These are phyloP conservation scores for Zychaea mexicana DNA, from an alignment of 371 early-diverging fungal genomes.

Conservation along the genomic window DNA sequence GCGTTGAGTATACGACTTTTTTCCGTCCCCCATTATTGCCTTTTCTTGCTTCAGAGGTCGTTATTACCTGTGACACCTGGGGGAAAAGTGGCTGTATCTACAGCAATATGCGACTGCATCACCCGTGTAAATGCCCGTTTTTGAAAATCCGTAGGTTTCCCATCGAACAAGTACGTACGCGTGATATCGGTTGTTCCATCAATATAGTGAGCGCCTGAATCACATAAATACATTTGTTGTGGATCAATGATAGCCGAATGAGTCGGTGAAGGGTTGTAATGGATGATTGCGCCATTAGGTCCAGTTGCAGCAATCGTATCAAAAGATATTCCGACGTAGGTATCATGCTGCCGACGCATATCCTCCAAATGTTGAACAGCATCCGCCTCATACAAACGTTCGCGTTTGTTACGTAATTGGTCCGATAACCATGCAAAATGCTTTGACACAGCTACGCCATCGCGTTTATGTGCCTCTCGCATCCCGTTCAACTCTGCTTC, in stretches of 20 bases:
- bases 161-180: conserved; percentile 91
- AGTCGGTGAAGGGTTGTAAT: conserved; percentile 87
- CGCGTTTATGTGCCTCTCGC: conserved; percentile 87
- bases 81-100: conserved; percentile 89
- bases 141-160: conserved; percentile 84
- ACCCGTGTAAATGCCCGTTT: conserved; percentile 96
- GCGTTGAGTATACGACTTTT: too few species aligned
- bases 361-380: conserved; percentile 80
- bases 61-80: conserved; percentile 64
- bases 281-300: conserved; percentile 95
- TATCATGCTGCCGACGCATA: conserved; percentile 51
- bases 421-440: conserved; percentile 96
- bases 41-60: too few species aligned
- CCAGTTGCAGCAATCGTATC: conserved; percentile 95
- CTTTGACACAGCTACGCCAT: conserved; percentile 89
- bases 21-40: too few species aligned
- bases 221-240: conserved; percentile 90
- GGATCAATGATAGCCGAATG: conserved; percentile 66
- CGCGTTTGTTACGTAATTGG: conserved; percentile 64
- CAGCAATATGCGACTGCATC: conserved; percentile 96
- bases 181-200: conserved; percentile 99
- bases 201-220: conserved; percentile 98
- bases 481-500: conserved; percentile 90
- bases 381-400: conserved; percentile 65
- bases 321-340: conserved; percentile 80